Percentiles rank a stretch among this genome's conserved stretches.
These are phyloP conservation scores for Wickerhamiella sergipiensis DNA, from an alignment of 805 yeast genomes.

Conservation along the genomic window DNA sequence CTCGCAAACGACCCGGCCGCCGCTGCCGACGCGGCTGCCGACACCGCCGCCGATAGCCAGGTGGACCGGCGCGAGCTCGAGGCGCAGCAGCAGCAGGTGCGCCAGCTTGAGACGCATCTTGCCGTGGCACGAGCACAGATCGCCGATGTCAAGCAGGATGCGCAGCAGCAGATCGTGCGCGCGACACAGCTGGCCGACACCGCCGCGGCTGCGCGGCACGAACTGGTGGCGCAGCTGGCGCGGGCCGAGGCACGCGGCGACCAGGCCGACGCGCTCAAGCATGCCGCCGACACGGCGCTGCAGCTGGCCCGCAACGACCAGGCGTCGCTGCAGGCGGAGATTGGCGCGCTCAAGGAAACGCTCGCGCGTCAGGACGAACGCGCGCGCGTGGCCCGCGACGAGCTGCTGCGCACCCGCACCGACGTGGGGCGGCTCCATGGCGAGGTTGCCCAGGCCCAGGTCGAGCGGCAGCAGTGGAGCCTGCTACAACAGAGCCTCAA, in stretches of 20 bases:
- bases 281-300: slow-evolving; percentile 29
- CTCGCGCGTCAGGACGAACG: not conserved
- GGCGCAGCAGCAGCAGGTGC: not conserved
- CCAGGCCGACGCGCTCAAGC: slow-evolving; percentile 39
- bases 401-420: not conserved
- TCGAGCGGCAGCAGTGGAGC: not conserved
- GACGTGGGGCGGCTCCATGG: not conserved
- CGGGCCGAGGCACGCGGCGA: slow-evolving; percentile 41
- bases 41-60: too few species aligned
- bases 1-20: slow-evolving; percentile 4
- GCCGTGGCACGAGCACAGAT: slow-evolving; percentile 1
- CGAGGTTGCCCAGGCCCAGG: not conserved
- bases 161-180: slow-evolving; percentile 12
- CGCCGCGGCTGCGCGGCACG: slow-evolving; percentile 32
- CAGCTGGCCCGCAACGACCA: slow-evolving; percentile 24
- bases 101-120: slow-evolving; percentile 1
- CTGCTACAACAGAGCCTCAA: not conserved
- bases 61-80: not conserved
- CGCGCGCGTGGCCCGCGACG: not conserved
- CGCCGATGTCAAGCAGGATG: not conserved
- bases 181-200: slow-evolving; percentile 28
- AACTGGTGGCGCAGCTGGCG: slow-evolving; percentile 37
- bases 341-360: not conserved
- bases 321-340: slow-evolving; percentile 27
- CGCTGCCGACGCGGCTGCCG: too few species aligned